phyloP scores from a whole-genome alignment of 306 rosid genomes.

The Rosa lucieae region DNA sequence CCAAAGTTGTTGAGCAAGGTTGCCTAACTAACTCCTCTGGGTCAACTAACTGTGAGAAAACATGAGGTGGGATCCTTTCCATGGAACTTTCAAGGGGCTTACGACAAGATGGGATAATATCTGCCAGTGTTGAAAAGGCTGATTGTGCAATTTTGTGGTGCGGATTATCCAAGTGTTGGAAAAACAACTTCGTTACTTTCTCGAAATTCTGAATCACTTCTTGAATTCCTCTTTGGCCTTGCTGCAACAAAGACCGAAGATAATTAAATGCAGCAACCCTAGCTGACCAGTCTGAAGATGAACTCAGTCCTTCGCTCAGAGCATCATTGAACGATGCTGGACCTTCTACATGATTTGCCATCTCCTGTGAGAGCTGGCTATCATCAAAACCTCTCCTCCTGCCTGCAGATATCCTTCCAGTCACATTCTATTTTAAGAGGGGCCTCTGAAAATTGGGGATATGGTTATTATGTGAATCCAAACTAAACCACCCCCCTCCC shows the following conservation, averaged over 20 bases:
- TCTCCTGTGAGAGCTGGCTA: conserved; percentile 72
- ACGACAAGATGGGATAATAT: conserved; percentile 81
- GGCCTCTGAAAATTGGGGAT: conserved; percentile 99
- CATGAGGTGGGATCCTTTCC: conserved; percentile 96
- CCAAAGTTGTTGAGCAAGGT: conserved; percentile 79
- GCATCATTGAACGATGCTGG: conserved; percentile 88
- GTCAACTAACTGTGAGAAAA: conserved; percentile 92
- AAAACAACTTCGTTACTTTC: conserved; percentile 98
- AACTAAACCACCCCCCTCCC: not conserved
- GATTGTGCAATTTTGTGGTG: conserved; percentile 99
- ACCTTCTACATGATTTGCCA: conserved; percentile 69
- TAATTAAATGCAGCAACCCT: conserved; percentile 87
- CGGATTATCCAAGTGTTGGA: conserved; percentile 98
- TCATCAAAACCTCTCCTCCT: conserved; percentile 94
- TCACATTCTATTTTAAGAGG: conserved; percentile 63
- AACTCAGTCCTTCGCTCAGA: conserved; percentile 81
- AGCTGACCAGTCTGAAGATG: conserved; percentile 96
- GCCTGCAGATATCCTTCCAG: conserved; percentile 77
- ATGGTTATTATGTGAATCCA: conserved; percentile 62
- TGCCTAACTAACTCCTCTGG: conserved; percentile 96
- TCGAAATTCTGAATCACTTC: conserved; percentile 91
- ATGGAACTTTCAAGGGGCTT: conserved; percentile 93
- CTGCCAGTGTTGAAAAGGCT: conserved; percentile 90
- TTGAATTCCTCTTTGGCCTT: conserved; percentile 86
- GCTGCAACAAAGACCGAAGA: conserved; percentile 29